Evolutionary conservation across 768 basidiomycete species (phyloP), one percentile per base, ranked within the genome.

Genomic region (Tubosaeta brunneosetosa): DNA sequence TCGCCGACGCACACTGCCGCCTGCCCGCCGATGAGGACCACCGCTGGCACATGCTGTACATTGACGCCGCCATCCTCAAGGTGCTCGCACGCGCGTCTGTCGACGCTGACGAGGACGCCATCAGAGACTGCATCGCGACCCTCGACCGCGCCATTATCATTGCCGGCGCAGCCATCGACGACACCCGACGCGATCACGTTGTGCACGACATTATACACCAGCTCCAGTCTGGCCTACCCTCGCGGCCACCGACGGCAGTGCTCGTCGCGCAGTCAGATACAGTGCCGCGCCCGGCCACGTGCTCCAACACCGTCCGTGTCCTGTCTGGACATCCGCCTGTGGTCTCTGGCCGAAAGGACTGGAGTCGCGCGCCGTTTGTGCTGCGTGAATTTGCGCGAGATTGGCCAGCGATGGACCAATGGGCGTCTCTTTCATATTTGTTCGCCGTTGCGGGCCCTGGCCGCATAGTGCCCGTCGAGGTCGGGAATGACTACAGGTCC

Each of bases 391-490:
- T 78, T 69, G 80, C 83, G 9, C 52, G 50, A 22, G 71, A 82
- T 46, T 98, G 94, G 94, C 88, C 91, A 6, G 95, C 95, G 1
- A 58, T 91, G 55, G 74, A 71, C 10, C 72, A 82, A 4, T 98
- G 95, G 95, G 57, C 67, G 11, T 86, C 82, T 16, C 69, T 75
- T 6, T 66, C 73, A 3, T 97, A 99, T 65, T 78, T 99, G 1
- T 76, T 77, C 13, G 72, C 74, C 4, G 72, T 84, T 1, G 81
- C 87, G 2, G 97, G 97, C 13, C 81, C 80, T 40, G 94, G 88
- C 2, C 79, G 97, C 19, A 71, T 91, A 5, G 87, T 98, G 1
- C 97, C 95, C 6, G 85, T 98, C 7, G 95, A 98, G 69, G 71
- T 97, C 16, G 95, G 95, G 13, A 67, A 70, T 32, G 88, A 94